Conservation (phyloP, 352 stramenopile species). For the Phytophthora pinifolia region DNA sequence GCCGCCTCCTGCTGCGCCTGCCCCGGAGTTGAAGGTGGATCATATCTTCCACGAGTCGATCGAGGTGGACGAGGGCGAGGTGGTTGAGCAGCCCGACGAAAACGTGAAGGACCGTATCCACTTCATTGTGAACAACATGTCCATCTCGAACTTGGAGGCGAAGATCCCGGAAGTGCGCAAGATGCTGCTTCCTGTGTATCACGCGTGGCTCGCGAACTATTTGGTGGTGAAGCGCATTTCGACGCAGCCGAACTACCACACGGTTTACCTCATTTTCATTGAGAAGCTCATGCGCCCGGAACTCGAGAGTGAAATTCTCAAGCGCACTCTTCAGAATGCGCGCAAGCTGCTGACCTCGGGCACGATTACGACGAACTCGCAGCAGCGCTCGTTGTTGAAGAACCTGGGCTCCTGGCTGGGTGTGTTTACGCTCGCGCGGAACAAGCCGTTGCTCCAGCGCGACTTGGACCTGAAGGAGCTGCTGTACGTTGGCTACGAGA, state of each 20-base stretch:
- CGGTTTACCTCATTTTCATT: slow-evolving; percentile 97
- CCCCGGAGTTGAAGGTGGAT: slow-evolving; percentile 68
- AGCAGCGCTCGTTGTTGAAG: slow-evolving; percentile 97
- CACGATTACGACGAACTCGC: slow-evolving; percentile 98
- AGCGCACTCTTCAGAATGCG: slow-evolving; percentile 95
- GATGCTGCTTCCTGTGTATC: slow-evolving; percentile 92
- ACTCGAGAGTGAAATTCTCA: slow-evolving; percentile 94
- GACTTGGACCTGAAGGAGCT: slow-evolving; percentile 99
- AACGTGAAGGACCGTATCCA: slow-evolving; percentile 96
- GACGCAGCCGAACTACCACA: slow-evolving; percentile 99
- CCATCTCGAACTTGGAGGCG: slow-evolving; percentile 95
- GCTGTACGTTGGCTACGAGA: slow-evolving; percentile 95
- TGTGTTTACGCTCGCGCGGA: slow-evolving; percentile 97
- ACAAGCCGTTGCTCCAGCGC: slow-evolving; percentile 97
- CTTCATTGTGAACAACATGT: slow-evolving; percentile 99
- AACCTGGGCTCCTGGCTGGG: slow-evolving; percentile 99
- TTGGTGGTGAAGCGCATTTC: slow-evolving; percentile 99
- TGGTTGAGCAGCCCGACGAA: slow-evolving; percentile 73
- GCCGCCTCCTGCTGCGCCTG: slow-evolving; percentile 42
- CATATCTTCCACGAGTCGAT: slow-evolving; percentile 85
- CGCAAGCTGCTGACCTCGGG: slow-evolving; percentile 96
- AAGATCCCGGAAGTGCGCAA: slow-evolving; percentile 97
- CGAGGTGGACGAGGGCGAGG: slow-evolving; percentile 59
- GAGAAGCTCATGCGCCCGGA: slow-evolving; percentile 94
- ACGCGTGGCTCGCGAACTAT: slow-evolving; percentile 98